Conservation (phyloP, 805 yeast species). For the Maudiozyma saulgeensis region DNA sequence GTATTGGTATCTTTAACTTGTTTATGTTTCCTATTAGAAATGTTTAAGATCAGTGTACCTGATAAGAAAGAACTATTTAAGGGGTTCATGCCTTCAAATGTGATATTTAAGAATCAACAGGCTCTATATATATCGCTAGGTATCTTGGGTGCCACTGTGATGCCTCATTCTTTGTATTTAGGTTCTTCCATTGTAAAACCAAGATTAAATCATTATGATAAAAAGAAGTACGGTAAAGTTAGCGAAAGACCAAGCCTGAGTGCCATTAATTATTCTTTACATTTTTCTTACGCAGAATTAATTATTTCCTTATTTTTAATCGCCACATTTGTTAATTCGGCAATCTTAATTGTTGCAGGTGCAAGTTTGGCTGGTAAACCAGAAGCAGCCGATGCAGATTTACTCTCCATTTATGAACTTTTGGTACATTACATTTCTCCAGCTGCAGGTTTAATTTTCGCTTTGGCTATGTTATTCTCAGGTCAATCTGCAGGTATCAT, state of each 20-base stretch:
- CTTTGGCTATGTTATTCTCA: slow-evolving; percentile 75
- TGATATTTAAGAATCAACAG: slow-evolving; percentile 49
- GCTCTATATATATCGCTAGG: slow-evolving; percentile 75
- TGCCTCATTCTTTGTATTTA: slow-evolving; percentile 83
- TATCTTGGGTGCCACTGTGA: slow-evolving; percentile 86
- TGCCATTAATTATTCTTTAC: slow-evolving; percentile 73
- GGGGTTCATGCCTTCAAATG: slow-evolving; percentile 66
- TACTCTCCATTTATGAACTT: slow-evolving; percentile 69
- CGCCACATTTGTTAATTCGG: slow-evolving; percentile 86
- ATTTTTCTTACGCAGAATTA: slow-evolving; percentile 72
- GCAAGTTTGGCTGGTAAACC: slow-evolving; percentile 63
- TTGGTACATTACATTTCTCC: slow-evolving; percentile 63
- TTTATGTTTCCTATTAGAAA: slow-evolving; percentile 61
- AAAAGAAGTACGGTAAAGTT: slow-evolving; percentile 39
- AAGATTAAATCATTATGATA: slow-evolving; percentile 65
- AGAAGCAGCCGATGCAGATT: slow-evolving; percentile 68
- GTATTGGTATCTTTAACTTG: slow-evolving; percentile 64
- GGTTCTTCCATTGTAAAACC: slow-evolving; percentile 88
- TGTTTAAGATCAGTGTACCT: slow-evolving; percentile 49
- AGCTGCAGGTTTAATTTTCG: slow-evolving; percentile 83
- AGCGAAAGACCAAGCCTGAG: slow-evolving; percentile 63
- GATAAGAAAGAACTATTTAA: slow-evolving; percentile 42
- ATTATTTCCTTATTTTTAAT: slow-evolving; percentile 74
- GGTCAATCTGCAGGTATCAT: slow-evolving; percentile 96
- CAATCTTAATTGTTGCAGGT: slow-evolving; percentile 86